These are phyloP conservation scores for Tardiomyces blankii DNA, from an alignment of 1,139 yeast species.

Conservation along the genomic window DNA sequence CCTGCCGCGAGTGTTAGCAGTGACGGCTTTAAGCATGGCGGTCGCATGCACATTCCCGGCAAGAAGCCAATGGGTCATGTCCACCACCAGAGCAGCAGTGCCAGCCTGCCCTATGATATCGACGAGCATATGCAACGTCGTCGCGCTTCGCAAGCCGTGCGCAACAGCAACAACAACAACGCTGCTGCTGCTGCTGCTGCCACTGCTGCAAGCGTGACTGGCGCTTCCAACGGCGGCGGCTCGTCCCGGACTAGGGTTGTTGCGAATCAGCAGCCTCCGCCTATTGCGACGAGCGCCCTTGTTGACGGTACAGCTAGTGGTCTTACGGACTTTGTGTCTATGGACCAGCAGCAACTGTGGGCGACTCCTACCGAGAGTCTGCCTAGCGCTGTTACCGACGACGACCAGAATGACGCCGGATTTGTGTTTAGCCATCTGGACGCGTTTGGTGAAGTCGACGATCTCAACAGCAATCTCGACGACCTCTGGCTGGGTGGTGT, in stretches of 20 bases:
- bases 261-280: no score
- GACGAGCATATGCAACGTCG: not conserved
- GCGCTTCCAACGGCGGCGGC: no score
- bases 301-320: no score
- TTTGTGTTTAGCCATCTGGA: not conserved
- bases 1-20: not conserved
- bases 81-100: not conserved
- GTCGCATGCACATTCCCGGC: not conserved
- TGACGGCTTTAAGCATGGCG: not conserved
- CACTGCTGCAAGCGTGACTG: no score
- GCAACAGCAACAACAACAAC: no score
- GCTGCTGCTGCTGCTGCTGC: no score
- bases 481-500: constrained; percentile 1
- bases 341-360: no score
- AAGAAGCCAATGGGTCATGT: not conserved
- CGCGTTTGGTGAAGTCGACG: constrained; percentile 6
- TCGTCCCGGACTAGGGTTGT: no score
- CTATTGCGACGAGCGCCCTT: no score
- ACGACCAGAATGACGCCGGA: not conserved
- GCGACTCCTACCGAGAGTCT: no score
- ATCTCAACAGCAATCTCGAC: constrained; percentile 5
- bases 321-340: no score
- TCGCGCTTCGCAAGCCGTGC: no score
- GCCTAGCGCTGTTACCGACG: not conserved
- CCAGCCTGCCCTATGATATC: not conserved